phyloP scores from a whole-genome alignment of 768 basidiomycete genomes.

The Tephrocybe sp. region DNA sequence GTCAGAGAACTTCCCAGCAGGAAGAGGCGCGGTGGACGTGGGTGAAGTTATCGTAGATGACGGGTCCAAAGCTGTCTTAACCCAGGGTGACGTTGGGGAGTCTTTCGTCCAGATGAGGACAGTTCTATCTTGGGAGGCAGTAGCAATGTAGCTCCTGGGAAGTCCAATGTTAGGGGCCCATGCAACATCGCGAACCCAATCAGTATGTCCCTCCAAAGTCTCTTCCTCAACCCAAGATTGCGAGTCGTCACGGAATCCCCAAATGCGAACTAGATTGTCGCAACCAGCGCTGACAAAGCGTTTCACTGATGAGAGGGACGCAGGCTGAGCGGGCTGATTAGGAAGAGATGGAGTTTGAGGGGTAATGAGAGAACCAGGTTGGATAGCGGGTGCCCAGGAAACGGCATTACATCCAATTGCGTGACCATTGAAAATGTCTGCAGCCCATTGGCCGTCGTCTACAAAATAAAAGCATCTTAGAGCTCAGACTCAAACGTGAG shows the following conservation, averaged over 20 bases:
- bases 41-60: constrained; percentile 47
- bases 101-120: constrained; percentile 94
- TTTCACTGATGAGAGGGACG: constrained; percentile 62
- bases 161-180: constrained; percentile 98
- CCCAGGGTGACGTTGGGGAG: constrained; percentile 69
- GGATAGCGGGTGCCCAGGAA: constrained; percentile 93
- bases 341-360: constrained; percentile 51
- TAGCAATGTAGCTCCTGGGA: constrained; percentile 92
- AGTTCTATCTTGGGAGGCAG: constrained; percentile 91
- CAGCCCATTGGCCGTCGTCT: constrained; percentile 98
- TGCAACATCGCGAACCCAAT: constrained; percentile 99
- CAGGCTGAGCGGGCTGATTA: constrained; percentile 37
- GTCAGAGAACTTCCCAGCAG: constrained; percentile 87
- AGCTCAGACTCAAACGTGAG: neutral
- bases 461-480: neutral
- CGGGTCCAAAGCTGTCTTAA: constrained; percentile 77
- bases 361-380: constrained; percentile 80
- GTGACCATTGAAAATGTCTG: constrained; percentile 93
- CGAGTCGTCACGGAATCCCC: constrained; percentile 85
- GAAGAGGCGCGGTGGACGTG: constrained; percentile 38
- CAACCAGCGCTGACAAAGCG: constrained; percentile 96
- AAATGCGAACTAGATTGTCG: constrained; percentile 93
- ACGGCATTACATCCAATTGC: constrained; percentile 96
- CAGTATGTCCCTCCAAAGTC: constrained; percentile 85
- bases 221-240: constrained; percentile 93